Evolutionary conservation across 495 filamentous ascomycete species (phyloP).

Genomic region (Amphirosellinia nigrospora): DNA sequence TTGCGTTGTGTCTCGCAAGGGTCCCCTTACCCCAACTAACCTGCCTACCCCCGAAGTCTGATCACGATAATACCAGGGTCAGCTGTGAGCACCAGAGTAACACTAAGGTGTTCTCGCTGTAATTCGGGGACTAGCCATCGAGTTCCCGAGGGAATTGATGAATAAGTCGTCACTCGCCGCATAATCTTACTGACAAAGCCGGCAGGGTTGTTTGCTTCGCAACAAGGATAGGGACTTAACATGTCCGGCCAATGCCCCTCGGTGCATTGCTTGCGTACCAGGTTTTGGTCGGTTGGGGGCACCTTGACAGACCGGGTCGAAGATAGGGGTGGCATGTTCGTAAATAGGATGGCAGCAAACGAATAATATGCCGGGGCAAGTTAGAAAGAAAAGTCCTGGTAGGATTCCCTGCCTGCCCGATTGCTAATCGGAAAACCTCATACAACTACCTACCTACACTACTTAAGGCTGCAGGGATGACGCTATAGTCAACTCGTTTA

Average conservation of each 20-base stretch:
- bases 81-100: conserved; percentile 12
- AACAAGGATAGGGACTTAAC: conserved; percentile 1
- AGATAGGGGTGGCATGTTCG: not conserved
- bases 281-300: conserved; percentile 19
- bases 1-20: conserved; percentile 21
- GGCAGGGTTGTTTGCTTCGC: not conserved
- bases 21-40: conserved; percentile 12
- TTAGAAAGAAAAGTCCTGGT: not conserved
- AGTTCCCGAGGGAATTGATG: not conserved
- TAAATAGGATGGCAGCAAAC: not conserved
- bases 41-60: conserved; percentile 16
- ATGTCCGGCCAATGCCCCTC: not conserved
- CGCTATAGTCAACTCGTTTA: not conserved
- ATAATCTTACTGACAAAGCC: not conserved
- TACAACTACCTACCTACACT: not conserved
- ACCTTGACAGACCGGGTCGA: not conserved
- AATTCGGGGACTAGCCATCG: conserved; percentile 2
- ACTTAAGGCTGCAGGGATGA: not conserved
- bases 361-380: not conserved
- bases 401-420: not conserved
- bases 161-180: not conserved
- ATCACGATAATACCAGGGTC: conserved; percentile 25
- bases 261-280: not conserved
- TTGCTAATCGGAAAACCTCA: conserved; percentile 8
- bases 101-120: conserved; percentile 6